Percentiles rank a stretch among this genome's conserved stretches.
phyloP scores from a whole-genome alignment of 108 stramenopile species.

The Cyclotella atomus region DNA sequence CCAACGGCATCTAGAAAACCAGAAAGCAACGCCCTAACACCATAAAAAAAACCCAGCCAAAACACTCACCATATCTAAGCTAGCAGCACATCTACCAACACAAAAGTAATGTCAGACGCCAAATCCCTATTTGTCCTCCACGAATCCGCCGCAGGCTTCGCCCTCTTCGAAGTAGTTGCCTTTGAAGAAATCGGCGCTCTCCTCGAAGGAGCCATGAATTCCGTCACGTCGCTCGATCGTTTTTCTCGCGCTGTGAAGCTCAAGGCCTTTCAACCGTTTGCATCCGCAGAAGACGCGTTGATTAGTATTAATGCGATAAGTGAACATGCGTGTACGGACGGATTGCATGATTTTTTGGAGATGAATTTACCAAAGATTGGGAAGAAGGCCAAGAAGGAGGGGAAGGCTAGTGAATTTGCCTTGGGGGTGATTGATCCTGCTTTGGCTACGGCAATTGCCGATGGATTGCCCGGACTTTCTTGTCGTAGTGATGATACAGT shows the following conservation, averaged over 20 bases:
- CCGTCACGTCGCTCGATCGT: slow-evolving; percentile 85
- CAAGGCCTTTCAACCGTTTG: slow-evolving; percentile 97
- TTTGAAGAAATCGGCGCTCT: slow-evolving; percentile 94
- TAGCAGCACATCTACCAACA: too few species aligned
- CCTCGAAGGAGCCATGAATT: slow-evolving; percentile 70
- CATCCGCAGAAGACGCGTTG: slow-evolving; percentile 93
- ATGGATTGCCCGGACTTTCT: slow-evolving; percentile 82
- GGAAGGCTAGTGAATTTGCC: slow-evolving; percentile 66
- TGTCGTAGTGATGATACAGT: slow-evolving; percentile 93
- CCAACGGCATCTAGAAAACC: too few species aligned
- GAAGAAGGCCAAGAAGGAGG: slow-evolving; percentile 69
- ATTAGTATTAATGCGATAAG: slow-evolving; percentile 92
- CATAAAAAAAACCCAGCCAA: too few species aligned
- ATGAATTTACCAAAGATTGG: slow-evolving; percentile 92
- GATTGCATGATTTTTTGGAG: slow-evolving; percentile 92
- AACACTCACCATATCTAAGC: too few species aligned
- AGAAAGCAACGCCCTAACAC: too few species aligned
- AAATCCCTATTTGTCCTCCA: slow-evolving; percentile 84
- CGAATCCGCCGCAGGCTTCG: slow-evolving; percentile 98
- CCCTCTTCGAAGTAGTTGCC: slow-evolving; percentile 96
- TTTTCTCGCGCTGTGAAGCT: slow-evolving; percentile 96
- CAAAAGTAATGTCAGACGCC: slow-evolving; percentile 59
- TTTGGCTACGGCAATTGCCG: slow-evolving; percentile 91
- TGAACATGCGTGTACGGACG: slow-evolving; percentile 79
- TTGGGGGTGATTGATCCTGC: slow-evolving; percentile 90